Evolutionary conservation across 2,329 filamentous ascomycete species (phyloP).

Genomic region (Paramyrothecium sp.): DNA sequence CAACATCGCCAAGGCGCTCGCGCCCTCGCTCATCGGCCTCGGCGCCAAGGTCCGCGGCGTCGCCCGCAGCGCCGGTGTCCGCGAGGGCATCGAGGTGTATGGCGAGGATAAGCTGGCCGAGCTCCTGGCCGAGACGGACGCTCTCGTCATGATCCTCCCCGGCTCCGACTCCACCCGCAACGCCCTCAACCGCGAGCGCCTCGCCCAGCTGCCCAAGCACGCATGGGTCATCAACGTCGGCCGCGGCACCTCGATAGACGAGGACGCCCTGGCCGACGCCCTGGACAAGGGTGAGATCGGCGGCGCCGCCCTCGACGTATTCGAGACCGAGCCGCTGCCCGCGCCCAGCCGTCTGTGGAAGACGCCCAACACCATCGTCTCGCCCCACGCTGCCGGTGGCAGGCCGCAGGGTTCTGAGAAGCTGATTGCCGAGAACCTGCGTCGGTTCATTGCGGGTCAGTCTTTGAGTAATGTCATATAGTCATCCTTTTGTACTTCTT

Average conservation of each 20-base stretch:
- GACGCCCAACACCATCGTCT: conserved; percentile 51
- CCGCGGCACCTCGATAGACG: conserved; percentile 46
- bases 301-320: conserved; percentile 50
- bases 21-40: conserved; percentile 50
- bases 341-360: conserved; percentile 44
- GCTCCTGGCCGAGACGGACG: conserved; percentile 57
- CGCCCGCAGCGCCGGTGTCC: conserved; percentile 54
- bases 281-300: conserved; percentile 41
- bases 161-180: conserved; percentile 55
- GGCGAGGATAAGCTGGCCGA: conserved; percentile 51
- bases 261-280: conserved; percentile 45
- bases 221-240: conserved; percentile 55
- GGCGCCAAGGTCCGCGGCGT: conserved; percentile 60
- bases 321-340: conserved; percentile 43
- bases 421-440: conserved; percentile 60
- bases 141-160: conserved; percentile 66
- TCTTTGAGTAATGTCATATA: conserved; percentile 51
- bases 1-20: conserved; percentile 62
- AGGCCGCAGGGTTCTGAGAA: conserved; percentile 59
- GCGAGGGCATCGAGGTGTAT: conserved; percentile 57
- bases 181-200: conserved; percentile 51
- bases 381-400: conserved; percentile 58
- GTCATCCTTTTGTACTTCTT: background rate
- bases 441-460: conserved; percentile 58
- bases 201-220: conserved; percentile 55